phyloP scores from a whole-genome alignment of 2,329 filamentous ascomycete species.

The Sporothrix luriei region DNA sequence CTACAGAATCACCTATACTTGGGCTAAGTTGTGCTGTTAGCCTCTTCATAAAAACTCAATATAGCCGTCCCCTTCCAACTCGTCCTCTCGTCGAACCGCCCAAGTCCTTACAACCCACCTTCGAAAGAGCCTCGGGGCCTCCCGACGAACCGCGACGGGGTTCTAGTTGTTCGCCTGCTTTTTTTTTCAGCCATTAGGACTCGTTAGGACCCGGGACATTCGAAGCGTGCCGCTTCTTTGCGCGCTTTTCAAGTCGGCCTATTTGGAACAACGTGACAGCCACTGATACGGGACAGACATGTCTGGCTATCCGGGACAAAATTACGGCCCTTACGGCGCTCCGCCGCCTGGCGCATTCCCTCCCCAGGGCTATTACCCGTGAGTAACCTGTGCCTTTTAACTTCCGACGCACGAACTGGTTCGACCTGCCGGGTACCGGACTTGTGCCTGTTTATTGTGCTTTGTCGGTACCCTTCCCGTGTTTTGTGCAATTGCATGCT shows the following conservation, averaged over 20 bases:
- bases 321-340: slow-evolving; percentile 30
- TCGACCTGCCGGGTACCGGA: not conserved
- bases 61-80: not conserved
- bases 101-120: not conserved
- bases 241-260: not conserved
- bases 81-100: not conserved
- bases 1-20: not conserved
- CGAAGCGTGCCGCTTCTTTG: slow-evolving; percentile 24
- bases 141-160: slow-evolving; percentile 8
- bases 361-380: slow-evolving; percentile 32
- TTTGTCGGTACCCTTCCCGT: not conserved
- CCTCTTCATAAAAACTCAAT: not conserved
- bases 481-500: not conserved
- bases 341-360: slow-evolving; percentile 32
- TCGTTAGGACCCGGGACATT: too few relatives aligned
- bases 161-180: not conserved
- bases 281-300: slow-evolving; percentile 5
- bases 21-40: not conserved
- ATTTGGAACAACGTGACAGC: not conserved
- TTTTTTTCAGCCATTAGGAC: not conserved
- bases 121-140: slow-evolving; percentile 4
- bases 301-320: slow-evolving; percentile 29
- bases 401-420: not conserved
- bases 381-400: not conserved
- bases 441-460: not conserved